These are phyloP conservation scores for Hanseniaspora gamundiae DNA, from an alignment of 1,139 yeast species.

Conservation along the genomic window DNA sequence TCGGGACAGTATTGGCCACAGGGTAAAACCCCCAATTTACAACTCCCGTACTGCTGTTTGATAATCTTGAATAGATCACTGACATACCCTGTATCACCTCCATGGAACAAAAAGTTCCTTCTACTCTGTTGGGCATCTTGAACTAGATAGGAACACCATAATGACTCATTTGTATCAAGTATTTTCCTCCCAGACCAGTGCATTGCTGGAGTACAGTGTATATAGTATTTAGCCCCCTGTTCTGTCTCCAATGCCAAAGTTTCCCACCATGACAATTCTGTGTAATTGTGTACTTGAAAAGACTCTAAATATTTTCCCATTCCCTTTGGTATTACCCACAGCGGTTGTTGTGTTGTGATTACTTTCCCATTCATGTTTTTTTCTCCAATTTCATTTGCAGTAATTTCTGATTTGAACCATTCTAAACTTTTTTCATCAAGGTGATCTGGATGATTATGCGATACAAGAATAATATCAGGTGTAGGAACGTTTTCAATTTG, in stretches of 20 bases:
- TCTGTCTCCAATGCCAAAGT: conserved; percentile 32
- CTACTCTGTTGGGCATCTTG: conserved; percentile 38
- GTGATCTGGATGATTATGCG: conserved; percentile 95
- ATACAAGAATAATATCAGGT: conserved; percentile 64
- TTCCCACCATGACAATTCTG: conserved; percentile 94
- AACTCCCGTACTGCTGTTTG: conserved; percentile 49
- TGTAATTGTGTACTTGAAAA: conserved; percentile 33
- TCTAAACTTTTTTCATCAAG: conserved; percentile 52
- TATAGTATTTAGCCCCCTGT: conserved; percentile 39
- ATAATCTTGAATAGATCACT: conserved; percentile 56
- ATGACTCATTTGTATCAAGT: conserved; percentile 62
- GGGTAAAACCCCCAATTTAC: conserved; percentile 62
- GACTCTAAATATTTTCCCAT: conserved; percentile 46
- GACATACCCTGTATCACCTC: conserved; percentile 90
- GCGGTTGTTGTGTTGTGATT: conserved; percentile 27
- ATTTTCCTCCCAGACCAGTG: conserved; percentile 90
- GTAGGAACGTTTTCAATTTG: conserved; percentile 46
- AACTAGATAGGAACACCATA: conserved; percentile 82
- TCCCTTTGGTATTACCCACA: conserved; percentile 85
- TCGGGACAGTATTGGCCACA: conserved; percentile 93
- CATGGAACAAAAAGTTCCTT: conserved; percentile 69
- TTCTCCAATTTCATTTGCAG: not conserved
- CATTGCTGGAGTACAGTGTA: conserved; percentile 91
- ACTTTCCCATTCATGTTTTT: conserved; percentile 9
- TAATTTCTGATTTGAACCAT: conserved; percentile 36